These are phyloP conservation scores for Hordeum vulgare DNA, from an alignment of 176 grass and related monocot genomes.

Conservation along the genomic window DNA sequence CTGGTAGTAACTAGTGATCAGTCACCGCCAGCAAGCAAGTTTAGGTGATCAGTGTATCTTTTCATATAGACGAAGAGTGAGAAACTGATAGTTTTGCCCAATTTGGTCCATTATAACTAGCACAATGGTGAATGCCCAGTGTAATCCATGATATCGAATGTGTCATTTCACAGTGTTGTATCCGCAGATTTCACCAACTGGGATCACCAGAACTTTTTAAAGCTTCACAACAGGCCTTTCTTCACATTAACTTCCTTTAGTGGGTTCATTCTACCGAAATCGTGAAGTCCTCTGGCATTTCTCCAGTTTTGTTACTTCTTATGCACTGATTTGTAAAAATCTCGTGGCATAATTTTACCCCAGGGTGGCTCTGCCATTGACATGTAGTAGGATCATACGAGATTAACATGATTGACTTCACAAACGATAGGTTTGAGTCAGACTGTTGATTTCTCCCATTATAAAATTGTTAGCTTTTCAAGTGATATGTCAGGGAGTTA, in stretches of 20 bases:
- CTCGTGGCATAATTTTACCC: neutral
- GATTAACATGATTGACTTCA: neutral
- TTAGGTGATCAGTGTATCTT: neutral
- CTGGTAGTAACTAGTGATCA: neutral
- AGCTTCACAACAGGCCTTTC: neutral
- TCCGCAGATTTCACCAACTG: neutral
- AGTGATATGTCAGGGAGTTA: neutral
- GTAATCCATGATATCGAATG: neutral
- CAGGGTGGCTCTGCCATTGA: neutral
- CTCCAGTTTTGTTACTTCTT: neutral
- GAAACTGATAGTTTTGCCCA: neutral
- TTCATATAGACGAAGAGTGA: neutral
- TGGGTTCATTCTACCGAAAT: neutral
- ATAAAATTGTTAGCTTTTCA: neutral
- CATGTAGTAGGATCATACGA: neutral
- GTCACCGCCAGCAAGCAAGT: neutral
- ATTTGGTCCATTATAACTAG: neutral
- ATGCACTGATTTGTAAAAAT: slow-evolving; percentile 2
- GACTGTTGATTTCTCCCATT: neutral
- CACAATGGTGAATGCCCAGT: neutral
- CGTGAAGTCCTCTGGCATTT: neutral
- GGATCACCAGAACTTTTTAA: neutral
- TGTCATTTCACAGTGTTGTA: neutral
- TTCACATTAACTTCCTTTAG: slow-evolving; percentile 7
- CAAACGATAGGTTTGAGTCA: neutral